Base-by-base conservation (phyloP, 2,329 filamentous ascomycete genomes). In the Plenodomus tracheiphilus region DNA sequence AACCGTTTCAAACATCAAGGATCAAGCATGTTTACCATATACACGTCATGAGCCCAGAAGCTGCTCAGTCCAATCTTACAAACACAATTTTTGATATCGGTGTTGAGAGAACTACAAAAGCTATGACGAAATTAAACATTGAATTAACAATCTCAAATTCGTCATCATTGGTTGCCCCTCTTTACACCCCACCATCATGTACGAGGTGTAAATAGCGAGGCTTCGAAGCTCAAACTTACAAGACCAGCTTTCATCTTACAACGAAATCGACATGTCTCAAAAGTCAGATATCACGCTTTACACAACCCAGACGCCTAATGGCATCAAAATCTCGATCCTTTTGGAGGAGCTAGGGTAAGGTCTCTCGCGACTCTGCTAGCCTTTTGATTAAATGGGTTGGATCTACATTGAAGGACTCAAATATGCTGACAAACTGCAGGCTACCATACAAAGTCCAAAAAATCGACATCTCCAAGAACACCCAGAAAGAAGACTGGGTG, bases 291-390 rank as follows among this genome's bases (percentile, higher is more conserved):
- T 96, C 63, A 87, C 85, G 37, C 83, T 96, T 22, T 95, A 94
- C 77, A 96, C 91, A 11, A 80, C 82, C 11, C 82, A 85, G 65
- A 96, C 92, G 43, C 90, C 92, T 39, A 96, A 96, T 74, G 91
- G 91, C 56, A 88, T 94, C 79, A 96, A 96, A 73, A 83, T 90
- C 53, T 91, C 89, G 47, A 96, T 96, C 58, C 81, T 89, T 9
- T 77, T 97, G 15, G 91, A 95, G 75, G 91, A 96, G 75, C 81
- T 96, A 4, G 87, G 86, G 59, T 74, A 64, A 43, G 65, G 54
- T 22, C 21, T 4, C 9, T 8, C 15, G 6, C 7, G 28, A 32
- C 28, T 8, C 9, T n/a, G n/a, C n/a, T n/a, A n/a, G n/a, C n/a
- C n/a, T n/a, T n/a, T n/a, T n/a, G n/a, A n/a, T n/a, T n/a, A n/a